Conservation (phyloP, 2,329 filamentous ascomycete genomes). For the Sarocladiaceae sp. region DNA sequence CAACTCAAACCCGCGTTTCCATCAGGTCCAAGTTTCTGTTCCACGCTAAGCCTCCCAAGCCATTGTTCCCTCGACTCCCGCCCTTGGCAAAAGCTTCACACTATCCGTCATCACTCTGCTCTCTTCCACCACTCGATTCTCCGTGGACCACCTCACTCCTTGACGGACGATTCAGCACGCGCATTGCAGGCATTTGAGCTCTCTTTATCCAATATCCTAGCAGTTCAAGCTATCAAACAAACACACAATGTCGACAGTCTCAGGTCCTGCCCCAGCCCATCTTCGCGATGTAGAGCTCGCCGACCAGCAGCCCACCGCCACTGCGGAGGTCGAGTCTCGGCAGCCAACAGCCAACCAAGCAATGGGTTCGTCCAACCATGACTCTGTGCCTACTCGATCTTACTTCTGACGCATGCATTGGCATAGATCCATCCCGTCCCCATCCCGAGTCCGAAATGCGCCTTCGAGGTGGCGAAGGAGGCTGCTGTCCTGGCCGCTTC, state of each 20-base stretch:
- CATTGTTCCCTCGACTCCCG: background rate
- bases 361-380: background rate
- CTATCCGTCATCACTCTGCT: background rate
- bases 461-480: slow-evolving; percentile 22
- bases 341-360: background rate
- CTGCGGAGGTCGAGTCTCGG: background rate
- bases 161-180: background rate
- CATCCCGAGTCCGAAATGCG: slow-evolving; percentile 16
- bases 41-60: background rate
- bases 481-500: slow-evolving; percentile 29
- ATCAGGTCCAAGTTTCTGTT: too few relatives aligned
- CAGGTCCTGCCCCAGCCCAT: slow-evolving; percentile 1
- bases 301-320: background rate
- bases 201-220: background rate
- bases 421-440: slow-evolving; percentile 16
- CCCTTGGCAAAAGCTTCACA: slow-evolving; percentile 7
- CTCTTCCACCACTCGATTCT: too few relatives aligned
- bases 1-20: too few relatives aligned
- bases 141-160: background rate
- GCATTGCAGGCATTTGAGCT: background rate
- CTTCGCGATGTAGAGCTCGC: slow-evolving; percentile 5
- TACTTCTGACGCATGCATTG: too few relatives aligned
- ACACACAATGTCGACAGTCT: background rate
- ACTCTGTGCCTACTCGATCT: too few relatives aligned
- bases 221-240: background rate